Evolutionary conservation across 257 asterid species (phyloP), one percentile per base, ranked within the genome.

Genomic region (Lycium barbarum): DNA sequence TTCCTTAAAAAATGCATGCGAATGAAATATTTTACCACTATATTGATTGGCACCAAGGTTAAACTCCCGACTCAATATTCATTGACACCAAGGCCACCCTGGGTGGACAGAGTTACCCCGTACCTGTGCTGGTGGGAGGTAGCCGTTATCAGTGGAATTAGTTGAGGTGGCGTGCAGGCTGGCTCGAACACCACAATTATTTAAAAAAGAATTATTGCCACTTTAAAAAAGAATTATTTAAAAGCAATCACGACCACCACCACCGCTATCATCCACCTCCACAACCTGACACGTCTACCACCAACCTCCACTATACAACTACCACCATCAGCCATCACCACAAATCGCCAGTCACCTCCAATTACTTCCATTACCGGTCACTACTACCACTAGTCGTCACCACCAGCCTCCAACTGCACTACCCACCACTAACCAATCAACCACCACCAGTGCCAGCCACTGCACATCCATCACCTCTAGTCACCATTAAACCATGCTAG

Each of bases 1-100:
- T 61, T 61, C n/a, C 35, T 61, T 61, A 61, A 59, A 49, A 26
- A 49, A 7, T 6, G 66, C 66, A 59, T n/a, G 66, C n/a, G 33
- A 59, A 59, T n/a, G 66, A n/a, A 61, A 61, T 61, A 61, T n/a
- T 61, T 61, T 61, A n/a, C 67, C 67, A n/a, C 35, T 61, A n/a
- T n/a, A n/a, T 61, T n/a, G n/a, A n/a, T 61, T 61, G 33, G 35
- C 67, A 61, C 13, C 45, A 40, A 40, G 45, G 33, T 26, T 26
- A 26, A 26, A 26, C 33, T 26, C 33, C 33, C 33, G 33, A 26
- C 33, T 26, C 33, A 26, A n/a, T n/a, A n/a, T 61, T n/a, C 8
- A 8, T 61, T 61, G 33, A 33, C 67, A 61, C 13, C 45, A 40
- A 40, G 45, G 33, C 33, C 33, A 26, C 33, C 33, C 33, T 26